Percentiles rank a stretch among this genome's conserved stretches.
Evolutionary conservation across 1,284 basidiomycete genomes (phyloP).

Genomic region (Cryptococcus depauperatus): DNA sequence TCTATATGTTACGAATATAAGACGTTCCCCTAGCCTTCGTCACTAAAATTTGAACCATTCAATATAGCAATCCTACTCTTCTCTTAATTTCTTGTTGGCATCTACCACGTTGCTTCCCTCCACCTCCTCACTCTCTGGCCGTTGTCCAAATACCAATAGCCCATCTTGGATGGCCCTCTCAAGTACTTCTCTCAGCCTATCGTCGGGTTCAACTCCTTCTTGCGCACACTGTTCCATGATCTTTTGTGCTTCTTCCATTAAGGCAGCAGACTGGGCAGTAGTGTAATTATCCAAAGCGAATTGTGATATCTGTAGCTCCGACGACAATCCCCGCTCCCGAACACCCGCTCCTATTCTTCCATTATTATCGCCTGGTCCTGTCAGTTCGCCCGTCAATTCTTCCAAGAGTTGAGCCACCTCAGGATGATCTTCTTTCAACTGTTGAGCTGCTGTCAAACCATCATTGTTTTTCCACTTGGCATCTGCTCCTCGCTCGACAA

Average conservation of each 20-base stretch:
- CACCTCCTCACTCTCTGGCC: constrained; percentile 5
- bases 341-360: neutral
- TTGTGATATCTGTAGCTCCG: constrained; percentile 50
- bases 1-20: too few relatives aligned
- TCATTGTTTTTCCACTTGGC: constrained; percentile 58
- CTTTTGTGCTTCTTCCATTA: constrained; percentile 58
- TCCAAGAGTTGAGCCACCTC: constrained; percentile 63
- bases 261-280: constrained; percentile 58
- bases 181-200: constrained; percentile 36
- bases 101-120: constrained; percentile 5
- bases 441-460: constrained; percentile 67
- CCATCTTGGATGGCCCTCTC: constrained; percentile 36
- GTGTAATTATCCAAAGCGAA: constrained; percentile 61
- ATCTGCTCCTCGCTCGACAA: constrained; percentile 72
- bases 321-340: neutral
- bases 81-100: constrained; percentile 5
- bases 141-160: constrained; percentile 24
- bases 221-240: constrained; percentile 45
- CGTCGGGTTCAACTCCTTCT: constrained; percentile 39
- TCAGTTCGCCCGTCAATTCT: constrained; percentile 27
- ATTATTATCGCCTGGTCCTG: constrained; percentile 1
- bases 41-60: too few relatives aligned
- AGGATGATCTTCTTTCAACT: constrained; percentile 70
- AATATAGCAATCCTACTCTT: too few relatives aligned
- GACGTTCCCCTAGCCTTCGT: too few relatives aligned